Base-by-base conservation (phyloP, 805 yeast species). In the Saccharomycopsis lassenensis region DNA sequence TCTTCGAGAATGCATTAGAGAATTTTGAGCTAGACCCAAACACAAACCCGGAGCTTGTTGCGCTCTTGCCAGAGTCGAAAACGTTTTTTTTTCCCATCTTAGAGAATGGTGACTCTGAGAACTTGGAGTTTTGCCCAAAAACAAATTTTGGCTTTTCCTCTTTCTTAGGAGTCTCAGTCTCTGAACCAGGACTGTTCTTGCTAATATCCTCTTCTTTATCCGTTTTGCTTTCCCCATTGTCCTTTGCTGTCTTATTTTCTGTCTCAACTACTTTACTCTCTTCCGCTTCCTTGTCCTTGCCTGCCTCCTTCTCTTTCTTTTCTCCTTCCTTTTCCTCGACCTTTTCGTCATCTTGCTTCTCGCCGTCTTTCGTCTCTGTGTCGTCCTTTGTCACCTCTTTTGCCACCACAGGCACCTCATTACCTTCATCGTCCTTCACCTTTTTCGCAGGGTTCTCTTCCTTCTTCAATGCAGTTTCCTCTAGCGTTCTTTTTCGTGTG, bases 91-190 rank as follows among this genome's bases (percentile, higher is more conserved):
- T 46, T 16, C 49, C 46, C 30, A 58, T 40, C 46, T 57, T 44
- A 1, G 61, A 54, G 33, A 63, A 63, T 2, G 64, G 63, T 21
- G 52, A 40, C 8, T 53, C 47, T 7, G 76, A 75, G 50, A 73
- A 72, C 17, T 62, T 48, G 0, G 77, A 62, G 2, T 66, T 51
- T 1, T 73, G 57, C 7, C 80, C 81, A 58, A 74, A 74, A 1
- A 71, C 74, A 52, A 68, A 71, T 45, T 63, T 65, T 16, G 73
- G 67, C 37, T 18, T 33, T 24, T 11, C 31, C 18, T 24, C 19
- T 14, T 21, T 16, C 16, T 7, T 28, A 7, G 10, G 7, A 26
- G 7, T n/a, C 7, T n/a, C 7, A 16, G 14, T 26, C 7, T n/a
- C 29, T 26, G 15, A 8, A n/a, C 29, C 29, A 23, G 11, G 24